Evolutionary conservation across 805 yeast genomes (phyloP).

Genomic region (Monosporozyma siamensis): DNA sequence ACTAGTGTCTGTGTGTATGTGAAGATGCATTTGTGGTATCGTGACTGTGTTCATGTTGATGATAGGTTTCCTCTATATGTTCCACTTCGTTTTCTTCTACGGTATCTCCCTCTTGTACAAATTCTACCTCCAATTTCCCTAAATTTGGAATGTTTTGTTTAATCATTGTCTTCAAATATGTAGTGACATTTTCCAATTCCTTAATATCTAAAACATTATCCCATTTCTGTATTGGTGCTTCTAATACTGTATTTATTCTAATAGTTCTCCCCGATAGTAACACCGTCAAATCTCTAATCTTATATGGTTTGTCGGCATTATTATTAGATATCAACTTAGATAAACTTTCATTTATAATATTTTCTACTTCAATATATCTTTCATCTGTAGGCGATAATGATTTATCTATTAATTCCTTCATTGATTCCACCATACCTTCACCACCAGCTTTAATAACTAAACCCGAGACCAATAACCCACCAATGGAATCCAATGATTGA

Average conservation of each 20-base stretch:
- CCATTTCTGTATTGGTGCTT: constrained; percentile 39
- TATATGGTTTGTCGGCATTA: constrained; percentile 33
- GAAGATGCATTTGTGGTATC: neutral
- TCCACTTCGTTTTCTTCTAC: neutral
- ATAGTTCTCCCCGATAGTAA: constrained; percentile 52
- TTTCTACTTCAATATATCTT: constrained; percentile 37
- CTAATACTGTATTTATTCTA: constrained; percentile 30
- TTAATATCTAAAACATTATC: constrained; percentile 34
- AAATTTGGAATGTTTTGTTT: constrained; percentile 35
- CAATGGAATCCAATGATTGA: constrained; percentile 84
- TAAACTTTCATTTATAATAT: constrained; percentile 31
- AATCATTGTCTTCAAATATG: constrained; percentile 30
- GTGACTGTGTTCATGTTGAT: neutral
- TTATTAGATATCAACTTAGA: constrained; percentile 34
- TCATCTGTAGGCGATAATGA: constrained; percentile 46
- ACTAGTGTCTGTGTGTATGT: constrained; percentile 3
- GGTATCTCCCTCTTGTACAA: constrained; percentile 25
- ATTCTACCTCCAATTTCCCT: constrained; percentile 36
- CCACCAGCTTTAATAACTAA: constrained; percentile 80
- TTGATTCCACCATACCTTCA: constrained; percentile 58
- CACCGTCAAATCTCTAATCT: constrained; percentile 36
- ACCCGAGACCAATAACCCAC: constrained; percentile 78
- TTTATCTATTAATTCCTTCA: constrained; percentile 70
- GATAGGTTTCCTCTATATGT: neutral
- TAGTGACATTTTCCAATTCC: constrained; percentile 36